Conservation (phyloP, 371 early-diverging fungal species). For the Phascolomyces articulosus region DNA sequence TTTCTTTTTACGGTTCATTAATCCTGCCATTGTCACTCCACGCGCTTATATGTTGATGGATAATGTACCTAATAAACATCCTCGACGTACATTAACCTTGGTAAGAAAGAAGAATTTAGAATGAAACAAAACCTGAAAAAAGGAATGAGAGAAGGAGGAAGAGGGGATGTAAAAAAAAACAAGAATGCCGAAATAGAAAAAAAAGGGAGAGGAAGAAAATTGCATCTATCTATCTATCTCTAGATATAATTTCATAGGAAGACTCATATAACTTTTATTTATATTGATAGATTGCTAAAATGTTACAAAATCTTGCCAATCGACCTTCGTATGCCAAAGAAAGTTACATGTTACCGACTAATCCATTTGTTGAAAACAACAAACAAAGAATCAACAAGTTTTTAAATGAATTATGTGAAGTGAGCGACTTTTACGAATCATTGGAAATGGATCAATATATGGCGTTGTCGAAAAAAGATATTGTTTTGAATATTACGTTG, state of each 20-base stretch:
- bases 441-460: slow-evolving; percentile 98
- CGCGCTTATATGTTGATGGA: slow-evolving; percentile 94
- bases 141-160: neutral
- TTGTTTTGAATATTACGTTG: slow-evolving; percentile 83
- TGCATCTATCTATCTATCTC: too few relatives aligned
- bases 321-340: slow-evolving; percentile 94
- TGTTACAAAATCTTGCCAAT: slow-evolving; percentile 94
- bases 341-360: slow-evolving; percentile 86
- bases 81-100: slow-evolving; percentile 88
- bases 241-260: too few relatives aligned
- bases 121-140: neutral
- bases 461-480: slow-evolving; percentile 91
- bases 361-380: slow-evolving; percentile 89
- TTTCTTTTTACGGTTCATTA: slow-evolving; percentile 96
- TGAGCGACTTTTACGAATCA: slow-evolving; percentile 92
- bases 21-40: slow-evolving; percentile 96
- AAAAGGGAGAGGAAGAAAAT: too few relatives aligned
- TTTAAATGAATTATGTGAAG: slow-evolving; percentile 90
- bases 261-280: too few relatives aligned
- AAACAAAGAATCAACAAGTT: slow-evolving; percentile 86
- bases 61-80: slow-evolving; percentile 75
- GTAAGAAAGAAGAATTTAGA: slow-evolving; percentile 50
- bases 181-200: neutral
- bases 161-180: neutral
- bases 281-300: slow-evolving; percentile 73